A percentile compares a stretch with the other conserved stretches of the same genome.
These are phyloP conservation scores for Nakaseomyces sp. DNA, from an alignment of 1,139 yeast species.

Conservation along the genomic window DNA sequence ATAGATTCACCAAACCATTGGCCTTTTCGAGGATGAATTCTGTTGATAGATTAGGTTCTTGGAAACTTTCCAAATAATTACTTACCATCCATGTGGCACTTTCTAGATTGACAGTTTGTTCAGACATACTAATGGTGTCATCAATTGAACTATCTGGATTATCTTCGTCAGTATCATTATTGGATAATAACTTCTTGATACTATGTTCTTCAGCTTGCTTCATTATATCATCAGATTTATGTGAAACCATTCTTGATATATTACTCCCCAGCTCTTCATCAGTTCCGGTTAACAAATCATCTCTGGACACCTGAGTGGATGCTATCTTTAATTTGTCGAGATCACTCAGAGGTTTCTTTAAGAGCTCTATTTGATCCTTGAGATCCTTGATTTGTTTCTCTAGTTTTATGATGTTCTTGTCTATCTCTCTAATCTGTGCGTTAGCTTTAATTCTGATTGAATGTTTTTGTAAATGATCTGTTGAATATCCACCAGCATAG, in stretches of 20 bases:
- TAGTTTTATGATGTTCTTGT: conserved; percentile 22
- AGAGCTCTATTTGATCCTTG: conserved; percentile 15
- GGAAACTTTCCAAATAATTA: conserved; percentile 41
- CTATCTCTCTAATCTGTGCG: conserved; percentile 28
- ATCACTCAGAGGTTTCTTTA: background rate
- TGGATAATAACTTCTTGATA: background rate
- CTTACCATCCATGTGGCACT: conserved; percentile 43
- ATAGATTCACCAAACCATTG: conserved; percentile 51
- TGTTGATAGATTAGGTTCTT: conserved; percentile 36
- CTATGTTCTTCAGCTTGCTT: conserved; percentile 1
- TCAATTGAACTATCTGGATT: conserved; percentile 9
- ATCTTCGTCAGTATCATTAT: background rate
- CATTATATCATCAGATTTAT: conserved; percentile 1
- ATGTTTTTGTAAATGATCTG: conserved; percentile 31
- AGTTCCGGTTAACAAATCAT: background rate
- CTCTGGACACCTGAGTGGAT: background rate
- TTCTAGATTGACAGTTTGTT: conserved; percentile 3
- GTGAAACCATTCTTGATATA: background rate
- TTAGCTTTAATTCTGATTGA: conserved; percentile 29
- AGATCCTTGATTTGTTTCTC: conserved; percentile 23
- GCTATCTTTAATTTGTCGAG: background rate
- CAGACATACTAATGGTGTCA: conserved; percentile 5
- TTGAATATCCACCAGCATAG: conserved; percentile 29
- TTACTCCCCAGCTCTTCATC: background rate
- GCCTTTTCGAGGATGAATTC: conserved; percentile 48